Percentiles rank a stretch among this genome's conserved stretches.
Evolutionary conservation across 192 early-diverging fungal species (phyloP).

Genomic region (Coemansia sp.): DNA sequence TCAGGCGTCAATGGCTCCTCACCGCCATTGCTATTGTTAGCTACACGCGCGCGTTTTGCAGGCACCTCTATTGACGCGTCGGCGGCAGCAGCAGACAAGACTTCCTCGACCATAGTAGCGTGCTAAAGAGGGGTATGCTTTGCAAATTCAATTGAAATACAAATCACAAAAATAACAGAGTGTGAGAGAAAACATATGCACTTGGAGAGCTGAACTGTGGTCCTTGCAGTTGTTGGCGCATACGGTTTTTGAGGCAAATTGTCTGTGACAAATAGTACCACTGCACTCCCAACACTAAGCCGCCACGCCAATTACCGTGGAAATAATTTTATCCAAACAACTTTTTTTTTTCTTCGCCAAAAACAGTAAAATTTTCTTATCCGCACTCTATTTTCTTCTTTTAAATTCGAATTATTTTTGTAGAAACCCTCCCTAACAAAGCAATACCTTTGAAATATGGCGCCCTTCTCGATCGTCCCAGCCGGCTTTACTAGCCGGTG

Average conservation of each 20-base stretch:
- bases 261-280: neutral
- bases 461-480: slow-evolving; percentile 33
- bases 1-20: slow-evolving; percentile 53
- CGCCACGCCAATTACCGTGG: too few relatives aligned
- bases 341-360: too few relatives aligned
- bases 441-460: slow-evolving; percentile 13
- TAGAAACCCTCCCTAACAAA: neutral
- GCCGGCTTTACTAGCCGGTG: slow-evolving; percentile 47
- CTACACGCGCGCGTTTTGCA: slow-evolving; percentile 42
- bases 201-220: neutral
- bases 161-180: neutral
- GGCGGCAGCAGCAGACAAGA: neutral
- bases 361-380: neutral
- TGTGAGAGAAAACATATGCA: neutral
- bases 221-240: too few relatives aligned
- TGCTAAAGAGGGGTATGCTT: neutral
- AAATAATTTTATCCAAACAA: too few relatives aligned
- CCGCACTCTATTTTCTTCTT: neutral
- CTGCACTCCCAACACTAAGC: too few relatives aligned
- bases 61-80: slow-evolving; percentile 15
- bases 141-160: slow-evolving; percentile 1
- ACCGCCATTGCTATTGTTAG: slow-evolving; percentile 4
- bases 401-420: too few relatives aligned
- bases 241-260: neutral
- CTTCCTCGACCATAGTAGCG: neutral